Base-by-base conservation (phyloP, 1,284 basidiomycete species). In the Ustilago xerochloae region DNA sequence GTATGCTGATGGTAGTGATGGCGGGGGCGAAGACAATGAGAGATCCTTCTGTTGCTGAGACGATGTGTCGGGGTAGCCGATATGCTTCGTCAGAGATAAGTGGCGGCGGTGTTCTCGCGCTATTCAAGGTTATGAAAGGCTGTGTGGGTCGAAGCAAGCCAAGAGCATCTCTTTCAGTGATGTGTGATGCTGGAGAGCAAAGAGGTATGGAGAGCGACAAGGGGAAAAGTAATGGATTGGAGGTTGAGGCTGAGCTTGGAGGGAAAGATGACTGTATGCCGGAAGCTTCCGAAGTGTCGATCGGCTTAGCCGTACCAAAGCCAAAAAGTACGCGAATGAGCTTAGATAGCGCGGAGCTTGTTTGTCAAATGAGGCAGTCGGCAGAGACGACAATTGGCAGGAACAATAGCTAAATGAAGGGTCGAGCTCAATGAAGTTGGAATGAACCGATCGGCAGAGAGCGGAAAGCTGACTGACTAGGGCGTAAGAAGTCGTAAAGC, bases 281-380 rank as follows among this genome's bases (percentile, higher is more conserved):
- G 57, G 47, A 45, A 47, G 18, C 46, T 51, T 35, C 57, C 57
- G 63, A 55, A 41, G 24, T 18, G 20, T 39, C 13, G 26, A 28
- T 55, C 52, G 45, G 41, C 39, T 33, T 16, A 26, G 28, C 52
- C 48, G 63, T 59, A 15, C 15, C 22, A 7, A 45, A 18, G n/a
- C 5, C 3, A 49, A 43, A 30, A 32, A 26, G 49, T 28, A 33
- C 46, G 53, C 33, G 35, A 8, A 4, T 56, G 57, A 55, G 57
- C 64, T 66, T 60, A 52, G 57, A 47, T 60, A 51, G 48, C n/a
- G 36, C 28, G 20, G 43, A 43, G 41, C 38, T 24, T 32, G 36
- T n/a, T n/a, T 5, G 15, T 7, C n/a, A 24, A 50, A 48, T 48
- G 16, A 48, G 20, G 46, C 46, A 18, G 30, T 29, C n/a, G 16